Percentiles rank a stretch among this genome's conserved stretches.
Conservation (phyloP, 306 rosid species). For the Glycyrrhiza uralensis region DNA sequence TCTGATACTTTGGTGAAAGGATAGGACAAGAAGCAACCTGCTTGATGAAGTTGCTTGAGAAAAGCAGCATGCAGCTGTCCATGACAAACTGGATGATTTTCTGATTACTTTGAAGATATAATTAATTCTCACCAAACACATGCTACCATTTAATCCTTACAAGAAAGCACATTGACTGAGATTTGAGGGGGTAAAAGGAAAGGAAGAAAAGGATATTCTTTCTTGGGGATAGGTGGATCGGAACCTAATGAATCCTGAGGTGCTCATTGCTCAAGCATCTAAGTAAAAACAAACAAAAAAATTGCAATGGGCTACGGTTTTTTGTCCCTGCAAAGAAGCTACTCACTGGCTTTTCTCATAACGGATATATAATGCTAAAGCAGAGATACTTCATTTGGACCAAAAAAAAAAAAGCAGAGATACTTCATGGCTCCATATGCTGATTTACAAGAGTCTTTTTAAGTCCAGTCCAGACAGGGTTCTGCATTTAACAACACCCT, state of each 20-base stretch:
- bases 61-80: slow-evolving; percentile 5
- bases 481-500: not conserved
- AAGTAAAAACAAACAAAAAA: not conserved
- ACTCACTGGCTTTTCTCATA: not conserved
- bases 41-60: not conserved
- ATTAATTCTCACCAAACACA: slow-evolving; percentile 26
- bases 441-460: slow-evolving; percentile 16
- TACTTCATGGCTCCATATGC: not conserved
- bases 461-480: not conserved
- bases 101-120: not conserved
- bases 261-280: not conserved
- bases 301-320: not conserved
- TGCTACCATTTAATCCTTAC: slow-evolving; percentile 22
- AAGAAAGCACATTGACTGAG: not conserved
- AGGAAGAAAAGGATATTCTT: not conserved
- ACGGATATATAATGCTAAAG: slow-evolving; percentile 32
- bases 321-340: not conserved
- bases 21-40: slow-evolving; percentile 11
- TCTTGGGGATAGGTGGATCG: not conserved
- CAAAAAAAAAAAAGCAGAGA: slow-evolving; percentile 28
- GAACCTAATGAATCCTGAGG: not conserved
- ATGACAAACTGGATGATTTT: not conserved
- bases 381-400: not conserved
- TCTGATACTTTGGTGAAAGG: not conserved
- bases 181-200: not conserved